Conservation (phyloP, 2,329 filamentous ascomycete genomes). For the Clonostachys solani region DNA sequence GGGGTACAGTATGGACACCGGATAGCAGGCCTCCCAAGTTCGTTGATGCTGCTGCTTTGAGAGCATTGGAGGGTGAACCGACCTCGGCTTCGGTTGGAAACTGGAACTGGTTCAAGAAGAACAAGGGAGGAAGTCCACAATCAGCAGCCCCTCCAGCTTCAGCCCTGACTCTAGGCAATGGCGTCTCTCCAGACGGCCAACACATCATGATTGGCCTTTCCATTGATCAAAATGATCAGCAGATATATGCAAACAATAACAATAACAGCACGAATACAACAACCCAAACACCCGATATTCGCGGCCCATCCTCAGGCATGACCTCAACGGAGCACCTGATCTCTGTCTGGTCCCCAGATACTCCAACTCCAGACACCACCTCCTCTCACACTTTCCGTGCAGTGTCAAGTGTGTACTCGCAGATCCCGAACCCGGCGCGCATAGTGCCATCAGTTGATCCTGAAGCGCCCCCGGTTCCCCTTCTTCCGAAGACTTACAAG, state of each 20-base stretch:
- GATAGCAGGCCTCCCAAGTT: slow-evolving; percentile 37
- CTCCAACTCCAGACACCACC: slow-evolving; percentile 54
- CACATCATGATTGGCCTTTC: slow-evolving; percentile 71
- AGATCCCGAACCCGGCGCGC: slow-evolving; percentile 25
- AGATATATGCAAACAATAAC: background rate
- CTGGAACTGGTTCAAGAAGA: slow-evolving; percentile 51
- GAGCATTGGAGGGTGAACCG: slow-evolving; percentile 53
- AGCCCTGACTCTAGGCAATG: slow-evolving; percentile 22
- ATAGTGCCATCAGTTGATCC: slow-evolving; percentile 11
- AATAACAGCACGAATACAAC: background rate
- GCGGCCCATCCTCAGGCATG: background rate
- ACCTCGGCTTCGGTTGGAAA: slow-evolving; percentile 49
- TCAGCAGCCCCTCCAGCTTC: slow-evolving; percentile 17
- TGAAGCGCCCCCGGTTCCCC: slow-evolving; percentile 56
- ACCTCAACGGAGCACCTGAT: slow-evolving; percentile 23
- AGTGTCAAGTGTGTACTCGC: slow-evolving; percentile 60
- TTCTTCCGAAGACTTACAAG: slow-evolving; percentile 42
- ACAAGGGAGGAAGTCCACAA: slow-evolving; percentile 20
- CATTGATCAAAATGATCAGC: background rate
- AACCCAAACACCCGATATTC: background rate
- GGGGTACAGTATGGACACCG: slow-evolving; percentile 8
- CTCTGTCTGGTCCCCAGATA: slow-evolving; percentile 60
- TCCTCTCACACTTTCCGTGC: slow-evolving; percentile 37
- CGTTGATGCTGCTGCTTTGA: slow-evolving; percentile 54
- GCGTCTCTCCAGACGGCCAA: slow-evolving; percentile 64